phyloP scores from a whole-genome alignment of 345 rosid species.

The Kernera saxatilis region DNA sequence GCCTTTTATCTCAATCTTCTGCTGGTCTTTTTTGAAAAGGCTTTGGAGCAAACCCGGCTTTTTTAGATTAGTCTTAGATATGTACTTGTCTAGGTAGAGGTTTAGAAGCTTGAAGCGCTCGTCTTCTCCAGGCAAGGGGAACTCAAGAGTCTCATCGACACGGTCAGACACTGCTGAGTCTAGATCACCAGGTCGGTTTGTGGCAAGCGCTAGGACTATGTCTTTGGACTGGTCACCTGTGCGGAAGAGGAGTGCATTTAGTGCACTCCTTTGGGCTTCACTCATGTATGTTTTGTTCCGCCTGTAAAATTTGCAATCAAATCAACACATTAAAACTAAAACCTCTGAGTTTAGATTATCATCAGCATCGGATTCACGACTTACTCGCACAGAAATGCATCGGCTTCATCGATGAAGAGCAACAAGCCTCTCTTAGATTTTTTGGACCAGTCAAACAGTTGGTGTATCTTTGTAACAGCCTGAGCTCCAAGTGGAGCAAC shows the following conservation, averaged over 20 bases:
- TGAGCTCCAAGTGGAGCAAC: constrained; percentile 97
- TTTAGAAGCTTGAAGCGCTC: constrained; percentile 85
- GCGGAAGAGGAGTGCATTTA: constrained; percentile 88
- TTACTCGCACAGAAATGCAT: constrained; percentile 99
- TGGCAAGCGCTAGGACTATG: constrained; percentile 89
- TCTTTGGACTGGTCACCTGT: constrained; percentile 98
- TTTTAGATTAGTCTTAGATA: constrained; percentile 57
- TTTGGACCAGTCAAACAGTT: constrained; percentile 93
- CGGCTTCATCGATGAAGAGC: constrained; percentile 97
- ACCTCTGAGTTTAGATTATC: neutral
- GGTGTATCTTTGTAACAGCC: constrained; percentile 98
- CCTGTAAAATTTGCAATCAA: constrained; percentile 37
- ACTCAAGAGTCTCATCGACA: constrained; percentile 86
- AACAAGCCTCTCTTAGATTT: constrained; percentile 80
- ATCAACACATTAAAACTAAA: neutral
- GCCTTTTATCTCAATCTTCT: constrained; percentile 77
- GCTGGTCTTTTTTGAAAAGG: constrained; percentile 49
- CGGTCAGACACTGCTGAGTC: constrained; percentile 94
- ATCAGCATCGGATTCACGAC: constrained; percentile 23
- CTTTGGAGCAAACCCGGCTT: constrained; percentile 48
- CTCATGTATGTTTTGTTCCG: constrained; percentile 95
- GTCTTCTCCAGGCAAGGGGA: constrained; percentile 77
- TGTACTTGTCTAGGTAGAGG: constrained; percentile 84
- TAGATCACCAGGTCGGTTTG: constrained; percentile 97
- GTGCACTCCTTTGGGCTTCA: constrained; percentile 96